Evolutionary conservation across 2,329 filamentous ascomycete genomes (phyloP), one percentile per base, ranked within the genome.

Genomic region (Paramyrothecium sp.): DNA sequence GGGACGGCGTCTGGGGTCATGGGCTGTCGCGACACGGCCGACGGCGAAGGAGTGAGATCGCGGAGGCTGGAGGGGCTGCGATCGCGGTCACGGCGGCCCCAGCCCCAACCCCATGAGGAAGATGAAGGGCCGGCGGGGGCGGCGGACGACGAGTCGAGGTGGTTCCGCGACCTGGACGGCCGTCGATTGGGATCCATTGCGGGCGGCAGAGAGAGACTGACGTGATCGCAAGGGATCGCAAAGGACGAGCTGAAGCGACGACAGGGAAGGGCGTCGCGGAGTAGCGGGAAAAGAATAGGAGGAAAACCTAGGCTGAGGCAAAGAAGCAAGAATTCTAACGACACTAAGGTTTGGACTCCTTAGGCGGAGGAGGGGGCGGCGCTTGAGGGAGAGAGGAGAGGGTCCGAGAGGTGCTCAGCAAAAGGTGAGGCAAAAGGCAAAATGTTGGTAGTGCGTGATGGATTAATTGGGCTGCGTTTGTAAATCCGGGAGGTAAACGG

Each of bases 1-100:
- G 61, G 61, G 50, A 60, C 7, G 38, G 65, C 63, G 4, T 53
- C 56, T 17, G 64, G 63, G 23, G 61, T 66, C 22, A 41, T 56
- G 4, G 65, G 63, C n/a, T 55, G 34, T 11, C 57, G 58, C 19
- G 58, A 52, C 26, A 33, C 26, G 13, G 57, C 56, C 16, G 61
- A 60, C 7, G 61, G 53, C 17, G 64, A 54, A 13, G 61, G 63
- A 41, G 62, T 67, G n/a, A 58, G 60, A 22, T 58, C 56, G 22
- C 60, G 63, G 4, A 52, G 60, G 38, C 38, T 44, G 38, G 13
- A 17, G 5, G 38, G 38, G 13, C 38, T 44, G n/a, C 5, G 13
- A 19, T 44, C 38, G 38, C 13, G n/a, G 13, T 4, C 38, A 4
- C 38, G 38, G 38, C 13, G 13, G 5, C 13, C 13, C 38, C 13